Conservation (phyloP, 2,329 filamentous ascomycete species). For the Drechslerella coelobrocha region DNA sequence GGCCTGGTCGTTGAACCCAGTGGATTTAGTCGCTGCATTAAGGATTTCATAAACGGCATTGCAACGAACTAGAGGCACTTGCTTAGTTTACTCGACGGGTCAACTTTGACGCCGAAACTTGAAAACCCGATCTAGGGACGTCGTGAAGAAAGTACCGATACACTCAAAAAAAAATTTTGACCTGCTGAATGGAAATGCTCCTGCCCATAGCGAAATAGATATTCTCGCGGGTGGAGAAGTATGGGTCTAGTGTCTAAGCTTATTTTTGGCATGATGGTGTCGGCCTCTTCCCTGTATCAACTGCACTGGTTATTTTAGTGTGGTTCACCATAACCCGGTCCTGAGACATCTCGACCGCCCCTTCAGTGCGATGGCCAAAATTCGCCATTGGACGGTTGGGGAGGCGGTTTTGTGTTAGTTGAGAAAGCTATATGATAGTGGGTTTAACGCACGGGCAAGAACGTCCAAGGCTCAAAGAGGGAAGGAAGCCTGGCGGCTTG, state of each 20-base stretch:
- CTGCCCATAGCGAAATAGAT: neutral
- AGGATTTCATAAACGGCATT: constrained; percentile 5
- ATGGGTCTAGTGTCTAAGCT: neutral
- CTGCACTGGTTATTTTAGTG: constrained; percentile 21
- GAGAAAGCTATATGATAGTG: no score
- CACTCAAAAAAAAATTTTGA: neutral
- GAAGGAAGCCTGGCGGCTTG: constrained; percentile 15
- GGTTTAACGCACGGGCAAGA: no score
- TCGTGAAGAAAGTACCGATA: constrained; percentile 24
- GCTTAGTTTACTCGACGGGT: neutral
- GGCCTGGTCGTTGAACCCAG: neutral
- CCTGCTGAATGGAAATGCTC: neutral
- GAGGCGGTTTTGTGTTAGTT: neutral
- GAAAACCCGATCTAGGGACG: neutral
- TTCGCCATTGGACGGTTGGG: constrained; percentile 25
- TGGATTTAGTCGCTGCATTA: constrained; percentile 10
- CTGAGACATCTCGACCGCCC: constrained; percentile 41
- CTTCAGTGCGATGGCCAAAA: constrained; percentile 28
- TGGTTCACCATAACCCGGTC: constrained; percentile 34
- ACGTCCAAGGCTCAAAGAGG: constrained; percentile 10
- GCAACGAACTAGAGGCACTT: neutral
- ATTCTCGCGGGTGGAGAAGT: neutral
- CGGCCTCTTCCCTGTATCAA: neutral
- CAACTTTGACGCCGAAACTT: constrained; percentile 6
- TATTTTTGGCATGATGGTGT: constrained; percentile 41